These are phyloP conservation scores for Saturnispora sekii DNA, from an alignment of 805 yeast species.

Conservation along the genomic window DNA sequence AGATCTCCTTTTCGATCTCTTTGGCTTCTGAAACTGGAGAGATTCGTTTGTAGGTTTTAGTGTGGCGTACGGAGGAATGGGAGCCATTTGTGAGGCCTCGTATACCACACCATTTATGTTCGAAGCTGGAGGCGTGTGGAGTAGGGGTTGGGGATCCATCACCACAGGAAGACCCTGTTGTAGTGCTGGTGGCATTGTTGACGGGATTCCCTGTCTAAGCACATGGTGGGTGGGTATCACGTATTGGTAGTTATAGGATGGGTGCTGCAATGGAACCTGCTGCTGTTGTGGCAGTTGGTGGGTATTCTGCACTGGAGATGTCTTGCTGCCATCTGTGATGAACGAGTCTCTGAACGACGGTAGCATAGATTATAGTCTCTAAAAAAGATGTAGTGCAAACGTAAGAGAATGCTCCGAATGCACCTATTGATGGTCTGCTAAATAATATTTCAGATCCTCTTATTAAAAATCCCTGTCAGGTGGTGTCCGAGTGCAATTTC, in stretches of 20 bases:
- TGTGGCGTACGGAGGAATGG: slow-evolving; percentile 23
- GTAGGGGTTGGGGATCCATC: too few species aligned
- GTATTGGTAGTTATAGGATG: slow-evolving; percentile 2
- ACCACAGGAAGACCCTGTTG: not conserved
- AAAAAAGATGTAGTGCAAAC: too few species aligned
- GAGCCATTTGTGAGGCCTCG: slow-evolving; percentile 19
- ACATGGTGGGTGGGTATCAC: not conserved
- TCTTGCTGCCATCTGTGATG: not conserved
- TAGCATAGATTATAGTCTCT: not conserved
- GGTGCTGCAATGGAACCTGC: slow-evolving; percentile 2
- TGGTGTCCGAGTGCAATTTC: too few species aligned
- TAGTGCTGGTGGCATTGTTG: not conserved
- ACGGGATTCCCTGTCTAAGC: not conserved
- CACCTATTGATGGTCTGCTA: not conserved
- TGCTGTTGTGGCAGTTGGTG: not conserved
- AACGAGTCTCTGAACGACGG: slow-evolving; percentile 6
- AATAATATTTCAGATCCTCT: too few species aligned
- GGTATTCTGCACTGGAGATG: too few species aligned
- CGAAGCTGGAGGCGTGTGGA: not conserved
- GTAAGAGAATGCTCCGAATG: too few species aligned
- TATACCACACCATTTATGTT: slow-evolving; percentile 18
- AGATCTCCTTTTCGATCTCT: slow-evolving; percentile 51
- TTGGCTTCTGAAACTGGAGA: slow-evolving; percentile 23
- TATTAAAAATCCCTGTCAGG: too few species aligned
- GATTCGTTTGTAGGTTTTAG: slow-evolving; percentile 17